These are phyloP conservation scores for Colletotrichum endophyticum DNA, from an alignment of 2,329 filamentous ascomycete genomes.

Conservation along the genomic window DNA sequence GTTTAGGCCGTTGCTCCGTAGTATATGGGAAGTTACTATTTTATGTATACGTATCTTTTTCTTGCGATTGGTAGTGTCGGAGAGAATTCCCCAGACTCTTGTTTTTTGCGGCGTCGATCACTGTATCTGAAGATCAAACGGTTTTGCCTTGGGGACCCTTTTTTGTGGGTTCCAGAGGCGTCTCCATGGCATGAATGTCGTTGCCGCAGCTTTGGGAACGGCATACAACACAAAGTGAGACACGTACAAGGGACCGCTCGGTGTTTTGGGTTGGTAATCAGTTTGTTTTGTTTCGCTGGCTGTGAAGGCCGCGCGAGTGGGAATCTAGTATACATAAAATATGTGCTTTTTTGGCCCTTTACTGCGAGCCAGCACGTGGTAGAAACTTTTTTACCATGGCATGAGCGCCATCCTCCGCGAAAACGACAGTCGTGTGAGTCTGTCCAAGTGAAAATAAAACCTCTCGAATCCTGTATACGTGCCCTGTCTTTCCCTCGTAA, in stretches of 20 bases:
- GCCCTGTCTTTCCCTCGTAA: conserved; percentile 5
- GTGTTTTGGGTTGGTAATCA: neutral
- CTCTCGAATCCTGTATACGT: neutral
- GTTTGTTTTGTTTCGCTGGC: conserved; percentile 7
- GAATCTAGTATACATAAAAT: conserved; percentile 15
- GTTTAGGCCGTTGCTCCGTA: neutral
- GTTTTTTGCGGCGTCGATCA: neutral
- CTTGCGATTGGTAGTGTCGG: neutral
- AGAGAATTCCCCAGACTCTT: neutral
- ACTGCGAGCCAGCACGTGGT: neutral
- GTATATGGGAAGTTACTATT: neutral
- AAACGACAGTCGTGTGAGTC: neutral
- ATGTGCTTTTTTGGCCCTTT: neutral
- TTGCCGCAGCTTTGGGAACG: neutral
- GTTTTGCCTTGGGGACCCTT: neutral
- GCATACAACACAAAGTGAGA: neutral
- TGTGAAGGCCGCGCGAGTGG: neutral
- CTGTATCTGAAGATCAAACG: conserved; percentile 10
- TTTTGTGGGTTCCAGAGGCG: neutral
- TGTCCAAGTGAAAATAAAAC: neutral
- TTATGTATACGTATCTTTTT: neutral
- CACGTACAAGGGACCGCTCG: neutral
- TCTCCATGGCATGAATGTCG: neutral
- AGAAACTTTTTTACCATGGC: conserved; percentile 11
- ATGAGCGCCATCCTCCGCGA: neutral